Percentiles rank a stretch among this genome's conserved stretches.
These are phyloP conservation scores for Orbilia ellipsospora DNA, from an alignment of 2,329 filamentous ascomycete species.

Conservation along the genomic window DNA sequence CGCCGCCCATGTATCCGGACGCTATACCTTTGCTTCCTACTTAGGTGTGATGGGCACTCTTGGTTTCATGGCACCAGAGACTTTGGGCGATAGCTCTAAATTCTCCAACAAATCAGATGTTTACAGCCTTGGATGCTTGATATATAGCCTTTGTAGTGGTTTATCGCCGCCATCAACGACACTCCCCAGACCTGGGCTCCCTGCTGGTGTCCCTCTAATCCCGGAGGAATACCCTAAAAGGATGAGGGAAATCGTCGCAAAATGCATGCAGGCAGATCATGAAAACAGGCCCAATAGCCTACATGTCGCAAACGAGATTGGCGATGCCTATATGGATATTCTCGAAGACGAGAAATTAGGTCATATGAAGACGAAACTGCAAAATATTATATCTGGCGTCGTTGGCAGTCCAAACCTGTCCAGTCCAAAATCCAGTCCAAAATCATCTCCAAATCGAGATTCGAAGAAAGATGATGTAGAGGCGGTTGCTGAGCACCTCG, in stretches of 20 bases:
- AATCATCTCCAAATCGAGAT: too few relatives aligned
- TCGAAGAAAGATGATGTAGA: too few relatives aligned
- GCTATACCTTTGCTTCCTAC: conserved; percentile 4
- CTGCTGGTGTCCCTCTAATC: background rate
- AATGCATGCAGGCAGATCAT: conserved; percentile 8
- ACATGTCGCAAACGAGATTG: conserved; percentile 23
- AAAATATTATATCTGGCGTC: background rate
- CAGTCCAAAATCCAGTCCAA: too few relatives aligned
- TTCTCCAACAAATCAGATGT: conserved; percentile 37
- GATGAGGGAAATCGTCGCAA: conserved; percentile 11
- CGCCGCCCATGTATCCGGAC: background rate
- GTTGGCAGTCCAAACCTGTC: too few relatives aligned
- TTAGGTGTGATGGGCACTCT: conserved; percentile 18
- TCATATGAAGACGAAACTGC: background rate
- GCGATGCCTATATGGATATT: conserved; percentile 26
- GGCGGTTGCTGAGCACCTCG: too few relatives aligned
- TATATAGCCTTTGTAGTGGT: conserved; percentile 24
- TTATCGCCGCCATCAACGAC: background rate
- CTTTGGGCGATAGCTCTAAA: background rate
- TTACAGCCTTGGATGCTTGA: conserved; percentile 36
- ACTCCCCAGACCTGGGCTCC: too few relatives aligned
- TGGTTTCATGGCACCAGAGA: conserved; percentile 27
- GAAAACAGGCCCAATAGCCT: conserved; percentile 11
- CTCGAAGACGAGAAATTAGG: conserved; percentile 25
- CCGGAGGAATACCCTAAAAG: conserved; percentile 1